Percentiles rank a stretch among this genome's conserved stretches.
Evolutionary conservation across 257 asterid species (phyloP).

Genomic region (Anisodus acutangulus): DNA sequence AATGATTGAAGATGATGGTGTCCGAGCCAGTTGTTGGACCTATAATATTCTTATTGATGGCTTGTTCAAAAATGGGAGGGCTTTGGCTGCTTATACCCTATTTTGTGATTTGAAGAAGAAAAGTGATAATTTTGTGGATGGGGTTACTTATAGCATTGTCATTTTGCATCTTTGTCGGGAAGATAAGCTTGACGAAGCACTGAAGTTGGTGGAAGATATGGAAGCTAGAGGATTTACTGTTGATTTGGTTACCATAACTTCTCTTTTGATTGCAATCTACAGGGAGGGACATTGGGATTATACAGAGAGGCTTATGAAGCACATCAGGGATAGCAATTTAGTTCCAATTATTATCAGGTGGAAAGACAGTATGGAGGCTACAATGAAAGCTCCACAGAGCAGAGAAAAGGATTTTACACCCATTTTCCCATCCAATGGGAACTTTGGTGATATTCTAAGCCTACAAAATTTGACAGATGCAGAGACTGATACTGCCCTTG

Average conservation of each 20-base stretch:
- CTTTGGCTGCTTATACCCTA: slow-evolving; percentile 75
- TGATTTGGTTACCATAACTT: slow-evolving; percentile 80
- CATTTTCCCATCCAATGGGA: slow-evolving; percentile 63
- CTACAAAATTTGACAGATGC: slow-evolving; percentile 36
- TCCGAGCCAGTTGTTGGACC: slow-evolving; percentile 86
- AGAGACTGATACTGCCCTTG: slow-evolving; percentile 31
- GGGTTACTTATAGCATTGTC: slow-evolving; percentile 76
- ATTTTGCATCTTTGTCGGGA: slow-evolving; percentile 71
- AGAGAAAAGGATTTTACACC: slow-evolving; percentile 66
- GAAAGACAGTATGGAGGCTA: slow-evolving; percentile 81
- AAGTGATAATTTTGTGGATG: slow-evolving; percentile 75
- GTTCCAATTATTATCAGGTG: slow-evolving; percentile 75
- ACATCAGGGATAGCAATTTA: slow-evolving; percentile 69
- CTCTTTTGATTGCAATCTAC: slow-evolving; percentile 66
- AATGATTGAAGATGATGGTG: slow-evolving; percentile 84
- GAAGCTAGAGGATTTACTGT: slow-evolving; percentile 80
- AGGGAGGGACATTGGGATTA: slow-evolving; percentile 72
- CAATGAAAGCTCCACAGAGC: slow-evolving; percentile 63
- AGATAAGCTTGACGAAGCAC: slow-evolving; percentile 64
- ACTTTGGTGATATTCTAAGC: slow-evolving; percentile 58
- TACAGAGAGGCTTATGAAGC: slow-evolving; percentile 75
- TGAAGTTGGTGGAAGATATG: slow-evolving; percentile 89
- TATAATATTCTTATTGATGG: slow-evolving; percentile 90
- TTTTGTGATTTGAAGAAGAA: slow-evolving; percentile 85
- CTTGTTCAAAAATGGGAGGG: slow-evolving; percentile 78